These are phyloP conservation scores for Corylus heterophylla DNA, from an alignment of 306 rosid species.

Conservation along the genomic window DNA sequence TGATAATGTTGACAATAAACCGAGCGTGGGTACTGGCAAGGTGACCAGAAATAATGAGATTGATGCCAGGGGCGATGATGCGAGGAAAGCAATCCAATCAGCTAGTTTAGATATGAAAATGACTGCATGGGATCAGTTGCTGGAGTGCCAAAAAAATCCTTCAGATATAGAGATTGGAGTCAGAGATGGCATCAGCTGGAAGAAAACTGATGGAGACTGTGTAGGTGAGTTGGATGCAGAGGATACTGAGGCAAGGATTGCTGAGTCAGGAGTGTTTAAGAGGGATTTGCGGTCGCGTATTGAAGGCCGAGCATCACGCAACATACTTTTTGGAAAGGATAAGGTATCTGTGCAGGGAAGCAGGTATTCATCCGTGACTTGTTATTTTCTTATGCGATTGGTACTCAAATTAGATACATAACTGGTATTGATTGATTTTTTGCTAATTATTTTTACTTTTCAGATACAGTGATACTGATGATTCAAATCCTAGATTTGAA, in stretches of 20 bases:
- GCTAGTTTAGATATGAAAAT: background rate
- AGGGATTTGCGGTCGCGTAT: conserved; percentile 1
- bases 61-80: background rate
- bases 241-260: conserved; percentile 4
- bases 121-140: background rate
- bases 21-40: background rate
- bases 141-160: background rate
- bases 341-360: conserved; percentile 3
- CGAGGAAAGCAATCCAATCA: background rate
- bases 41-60: background rate
- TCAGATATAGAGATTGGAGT: background rate
- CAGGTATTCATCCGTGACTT: background rate
- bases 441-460: background rate
- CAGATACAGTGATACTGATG: conserved; percentile 7
- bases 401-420: background rate
- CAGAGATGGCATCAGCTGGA: conserved; percentile 3
- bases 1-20: background rate
- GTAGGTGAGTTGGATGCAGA: background rate
- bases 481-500: background rate
- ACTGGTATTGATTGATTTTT: background rate
- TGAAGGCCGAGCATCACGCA: conserved; percentile 1
- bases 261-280: background rate
- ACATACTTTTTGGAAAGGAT: background rate
- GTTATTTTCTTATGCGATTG: background rate
- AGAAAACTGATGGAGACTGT: background rate